A percentile compares a stretch with the other conserved stretches of the same genome.
Conservation (phyloP, 352 stramenopile genomes). For the Peronospora belbahrii region DNA sequence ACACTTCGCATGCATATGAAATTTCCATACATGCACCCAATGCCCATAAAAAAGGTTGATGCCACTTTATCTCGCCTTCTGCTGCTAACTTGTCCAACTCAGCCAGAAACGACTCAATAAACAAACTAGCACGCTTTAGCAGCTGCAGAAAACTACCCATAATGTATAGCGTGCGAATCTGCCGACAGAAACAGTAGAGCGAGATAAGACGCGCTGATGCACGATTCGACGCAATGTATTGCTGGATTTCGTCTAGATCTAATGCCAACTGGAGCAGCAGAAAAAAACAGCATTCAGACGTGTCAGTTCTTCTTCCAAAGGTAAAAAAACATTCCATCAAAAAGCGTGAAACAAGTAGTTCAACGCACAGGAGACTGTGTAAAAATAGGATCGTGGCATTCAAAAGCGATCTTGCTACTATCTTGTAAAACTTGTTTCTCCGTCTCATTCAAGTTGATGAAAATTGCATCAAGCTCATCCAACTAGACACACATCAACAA, state of each 20-base stretch:
- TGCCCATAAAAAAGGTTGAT: slow-evolving; percentile 61
- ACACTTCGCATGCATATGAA: slow-evolving; percentile 64
- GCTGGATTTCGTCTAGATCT: slow-evolving; percentile 38
- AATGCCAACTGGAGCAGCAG: slow-evolving; percentile 46
- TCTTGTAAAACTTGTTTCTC: slow-evolving; percentile 25
- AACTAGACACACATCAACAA: slow-evolving; percentile 30
- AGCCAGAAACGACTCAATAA: slow-evolving; percentile 47
- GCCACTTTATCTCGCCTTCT: slow-evolving; percentile 20
- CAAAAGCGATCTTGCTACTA: slow-evolving; percentile 16
- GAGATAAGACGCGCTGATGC: slow-evolving; percentile 46
- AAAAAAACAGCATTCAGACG: no score
- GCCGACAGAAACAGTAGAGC: slow-evolving; percentile 72
- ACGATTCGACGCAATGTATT: slow-evolving; percentile 42
- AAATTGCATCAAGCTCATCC: slow-evolving; percentile 78
- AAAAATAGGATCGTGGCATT: slow-evolving; percentile 42
- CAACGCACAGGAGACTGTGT: slow-evolving; percentile 44
- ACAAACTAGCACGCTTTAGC: slow-evolving; percentile 39
- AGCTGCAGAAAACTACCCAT: slow-evolving; percentile 62
- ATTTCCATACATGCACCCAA: slow-evolving; percentile 69
- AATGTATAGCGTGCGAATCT: slow-evolving; percentile 70
- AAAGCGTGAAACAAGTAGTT: no score
- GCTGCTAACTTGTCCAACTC: slow-evolving; percentile 27
- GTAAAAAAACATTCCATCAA: neutral
- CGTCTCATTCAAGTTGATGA: slow-evolving; percentile 32
- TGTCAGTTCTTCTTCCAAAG: no score